A percentile compares a stretch with the other conserved stretches of the same genome.
Evolutionary conservation across 768 basidiomycete species (phyloP).

Genomic region (Lentinus brumalis): DNA sequence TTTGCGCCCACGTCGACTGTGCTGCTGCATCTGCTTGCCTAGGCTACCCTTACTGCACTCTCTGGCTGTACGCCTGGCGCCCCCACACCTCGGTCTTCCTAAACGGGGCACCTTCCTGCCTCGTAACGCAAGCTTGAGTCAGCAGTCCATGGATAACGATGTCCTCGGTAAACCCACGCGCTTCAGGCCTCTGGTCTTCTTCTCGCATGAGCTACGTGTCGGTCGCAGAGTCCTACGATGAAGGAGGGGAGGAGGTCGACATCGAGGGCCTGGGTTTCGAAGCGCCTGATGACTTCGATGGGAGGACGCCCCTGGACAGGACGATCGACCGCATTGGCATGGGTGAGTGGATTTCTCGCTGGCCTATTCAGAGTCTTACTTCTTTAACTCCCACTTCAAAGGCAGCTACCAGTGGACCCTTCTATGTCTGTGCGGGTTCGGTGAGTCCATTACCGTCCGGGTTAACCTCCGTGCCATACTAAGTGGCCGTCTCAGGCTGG

Average conservation of each 20-base stretch:
- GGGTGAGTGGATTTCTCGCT: slow-evolving; percentile 46
- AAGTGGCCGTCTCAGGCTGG: slow-evolving; percentile 62
- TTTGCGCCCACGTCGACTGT: too few relatives aligned
- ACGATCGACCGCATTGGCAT: slow-evolving; percentile 92
- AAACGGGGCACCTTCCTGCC: slow-evolving; percentile 1
- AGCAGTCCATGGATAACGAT: slow-evolving; percentile 18
- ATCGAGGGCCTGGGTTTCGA: slow-evolving; percentile 28
- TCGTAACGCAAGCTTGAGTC: slow-evolving; percentile 14
- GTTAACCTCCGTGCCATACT: neutral
- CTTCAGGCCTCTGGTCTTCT: slow-evolving; percentile 51
- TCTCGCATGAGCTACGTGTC: slow-evolving; percentile 40
- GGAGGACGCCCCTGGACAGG: slow-evolving; percentile 61
- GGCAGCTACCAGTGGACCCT: slow-evolving; percentile 82
- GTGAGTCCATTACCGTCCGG: slow-evolving; percentile 47
- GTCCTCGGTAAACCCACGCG: slow-evolving; percentile 39
- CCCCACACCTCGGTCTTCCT: neutral
- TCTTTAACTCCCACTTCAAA: slow-evolving; percentile 21
- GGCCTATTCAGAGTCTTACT: too few relatives aligned
- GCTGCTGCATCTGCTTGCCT: too few relatives aligned
- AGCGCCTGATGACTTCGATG: slow-evolving; percentile 30
- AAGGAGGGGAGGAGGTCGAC: slow-evolving; percentile 36
- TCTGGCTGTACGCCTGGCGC: neutral
- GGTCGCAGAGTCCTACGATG: slow-evolving; percentile 19
- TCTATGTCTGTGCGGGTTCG: slow-evolving; percentile 84
- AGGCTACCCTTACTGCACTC: too few relatives aligned